These are phyloP conservation scores for Pezicula neosporulosa DNA, from an alignment of 2,329 filamentous ascomycete species.

Conservation along the genomic window DNA sequence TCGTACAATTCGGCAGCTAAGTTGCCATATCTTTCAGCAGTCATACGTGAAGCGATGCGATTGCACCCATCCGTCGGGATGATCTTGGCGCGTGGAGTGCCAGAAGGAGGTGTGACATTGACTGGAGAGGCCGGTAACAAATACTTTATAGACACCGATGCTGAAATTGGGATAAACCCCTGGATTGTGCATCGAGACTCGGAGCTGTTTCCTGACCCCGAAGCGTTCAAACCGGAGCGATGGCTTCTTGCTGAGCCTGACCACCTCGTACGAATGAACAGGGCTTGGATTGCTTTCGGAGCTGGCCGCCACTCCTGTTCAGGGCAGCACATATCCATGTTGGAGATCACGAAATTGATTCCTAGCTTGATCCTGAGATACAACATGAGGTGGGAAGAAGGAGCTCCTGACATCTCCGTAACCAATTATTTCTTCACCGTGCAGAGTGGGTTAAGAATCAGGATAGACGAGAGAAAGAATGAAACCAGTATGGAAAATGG, in stretches of 20 bases:
- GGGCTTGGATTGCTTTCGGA: slow-evolving; percentile 34
- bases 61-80: slow-evolving; percentile 46
- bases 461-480: no score
- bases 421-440: neutral
- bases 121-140: no score
- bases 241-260: slow-evolving; percentile 27
- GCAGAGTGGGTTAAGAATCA: neutral
- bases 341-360: slow-evolving; percentile 1
- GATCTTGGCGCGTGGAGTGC: slow-evolving; percentile 47
- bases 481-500: no score
- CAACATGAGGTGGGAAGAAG: neutral
- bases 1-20: no score
- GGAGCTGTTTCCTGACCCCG: slow-evolving; percentile 31
- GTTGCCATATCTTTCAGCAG: no score
- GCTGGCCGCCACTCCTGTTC: slow-evolving; percentile 34
- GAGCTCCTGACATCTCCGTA: neutral
- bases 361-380: neutral
- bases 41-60: slow-evolving; percentile 46
- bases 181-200: slow-evolving; percentile 25
- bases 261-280: slow-evolving; percentile 26
- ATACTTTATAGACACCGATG: slow-evolving; percentile 31
- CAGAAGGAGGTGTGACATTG: slow-evolving; percentile 32
- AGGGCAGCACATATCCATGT: slow-evolving; percentile 14
- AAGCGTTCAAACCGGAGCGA: slow-evolving; percentile 35
- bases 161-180: slow-evolving; percentile 37